A percentile compares a stretch with the other conserved stretches of the same genome.
phyloP scores from a whole-genome alignment of 2,329 filamentous ascomycete genomes.

The Diaporthe humulicola region DNA sequence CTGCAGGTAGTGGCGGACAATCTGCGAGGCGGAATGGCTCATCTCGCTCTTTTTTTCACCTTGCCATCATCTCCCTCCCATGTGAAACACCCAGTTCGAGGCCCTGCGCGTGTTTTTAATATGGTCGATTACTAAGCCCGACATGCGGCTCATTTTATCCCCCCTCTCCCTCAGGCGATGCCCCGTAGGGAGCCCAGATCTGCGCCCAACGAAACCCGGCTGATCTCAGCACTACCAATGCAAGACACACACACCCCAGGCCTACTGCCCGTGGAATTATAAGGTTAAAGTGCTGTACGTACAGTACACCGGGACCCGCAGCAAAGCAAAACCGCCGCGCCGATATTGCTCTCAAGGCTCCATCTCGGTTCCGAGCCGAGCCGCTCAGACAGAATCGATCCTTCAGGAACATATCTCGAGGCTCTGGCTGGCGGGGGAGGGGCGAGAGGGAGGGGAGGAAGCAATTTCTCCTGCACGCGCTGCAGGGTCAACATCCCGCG shows the following conservation, averaged over 20 bases:
- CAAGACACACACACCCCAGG: conserved; percentile 29
- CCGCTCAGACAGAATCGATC: conserved; percentile 24
- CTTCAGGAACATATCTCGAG: background rate
- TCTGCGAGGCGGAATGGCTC: conserved; percentile 18
- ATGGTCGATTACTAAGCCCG: conserved; percentile 27
- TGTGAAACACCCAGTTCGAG: conserved; percentile 9
- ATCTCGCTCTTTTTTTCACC: conserved; percentile 7
- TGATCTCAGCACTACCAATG: conserved; percentile 35
- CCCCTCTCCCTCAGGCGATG: conserved; percentile 20
- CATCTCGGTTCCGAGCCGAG: conserved; percentile 29
- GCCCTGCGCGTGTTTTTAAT: conserved; percentile 9
- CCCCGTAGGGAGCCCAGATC: conserved; percentile 25
- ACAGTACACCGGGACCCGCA: conserved; percentile 22
- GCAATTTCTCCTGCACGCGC: conserved; percentile 5
- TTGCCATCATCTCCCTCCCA: background rate
- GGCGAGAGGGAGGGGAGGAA: background rate
- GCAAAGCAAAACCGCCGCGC: background rate
- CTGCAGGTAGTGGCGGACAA: conserved; percentile 9
- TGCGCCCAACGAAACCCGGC: conserved; percentile 26
- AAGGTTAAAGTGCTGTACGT: background rate
- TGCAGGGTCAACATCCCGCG: conserved; percentile 20
- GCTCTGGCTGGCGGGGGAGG: background rate
- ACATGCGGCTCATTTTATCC: conserved; percentile 25
- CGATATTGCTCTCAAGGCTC: background rate
- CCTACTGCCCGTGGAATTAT: background rate